Evolutionary conservation across 75 land plant genomes (phyloP), one percentile per base, ranked within the genome.

Genomic region (Adiantum capillusveneris): DNA sequence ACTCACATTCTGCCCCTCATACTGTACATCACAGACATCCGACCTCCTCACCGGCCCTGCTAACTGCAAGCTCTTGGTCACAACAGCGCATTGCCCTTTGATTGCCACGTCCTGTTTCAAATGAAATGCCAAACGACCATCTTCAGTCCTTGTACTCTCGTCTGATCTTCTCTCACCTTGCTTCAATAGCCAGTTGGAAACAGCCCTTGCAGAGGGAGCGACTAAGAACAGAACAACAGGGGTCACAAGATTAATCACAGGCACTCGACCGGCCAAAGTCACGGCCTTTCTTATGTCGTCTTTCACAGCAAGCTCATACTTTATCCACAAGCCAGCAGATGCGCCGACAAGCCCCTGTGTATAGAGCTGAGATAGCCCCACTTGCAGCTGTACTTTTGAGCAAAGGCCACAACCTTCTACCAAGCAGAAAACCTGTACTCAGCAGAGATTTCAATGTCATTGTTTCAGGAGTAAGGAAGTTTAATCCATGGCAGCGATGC

Each of bases 251-350:
- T 36, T 29, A 52, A 66, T 18, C 30, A 66, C 30, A n/a, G 63
- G 62, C 16, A 66, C 52, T 25, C 49, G 29, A 22, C 46, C 24
- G 36, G 37, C 58, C 36, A 58, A 49, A 27, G 57, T 28, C 3
- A 57, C 36, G 1, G 41, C 34, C 14, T 58, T 49, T 21, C 17
- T 22, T 27, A 59, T 46, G 37, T 66, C 58, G 31, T 30, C 39
- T 44, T 57, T 66, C 69, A 66, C 51, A 20, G 46, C 28, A 34
- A 30, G 31, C n/a, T 66, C 69, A 57, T 57, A 46, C 39, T 31
- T 25, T 20, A 66, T 61, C 69, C 69, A 66, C 27, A 45, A 29
- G 34, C 58, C 53, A 29, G 69, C 69, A 25, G 69, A 50, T 39
- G 53, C 60, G 25, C 62, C 62, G 34, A 66, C 17, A 20, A 66